A percentile compares a stretch with the other conserved stretches of the same genome.
Conservation (phyloP, 345 rosid species). For the Stellera chamaejasme region DNA sequence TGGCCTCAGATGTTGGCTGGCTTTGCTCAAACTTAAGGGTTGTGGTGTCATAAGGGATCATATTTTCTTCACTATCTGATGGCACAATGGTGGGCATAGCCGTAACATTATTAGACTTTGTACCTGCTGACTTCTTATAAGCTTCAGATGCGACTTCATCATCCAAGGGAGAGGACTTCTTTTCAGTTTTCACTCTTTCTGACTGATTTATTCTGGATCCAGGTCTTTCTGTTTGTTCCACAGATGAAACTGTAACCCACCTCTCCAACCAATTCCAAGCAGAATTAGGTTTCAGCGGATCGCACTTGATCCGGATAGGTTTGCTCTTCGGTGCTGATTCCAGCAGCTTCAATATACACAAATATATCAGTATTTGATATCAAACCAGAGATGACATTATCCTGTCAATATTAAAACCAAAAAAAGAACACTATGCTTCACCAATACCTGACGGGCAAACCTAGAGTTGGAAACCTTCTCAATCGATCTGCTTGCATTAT, state of each 20-base stretch:
- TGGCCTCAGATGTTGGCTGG: slow-evolving; percentile 16
- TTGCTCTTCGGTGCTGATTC: slow-evolving; percentile 61
- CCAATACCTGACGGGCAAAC: slow-evolving; percentile 76
- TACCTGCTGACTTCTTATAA: slow-evolving; percentile 22
- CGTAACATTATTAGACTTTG: slow-evolving; percentile 7
- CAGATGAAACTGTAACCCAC: slow-evolving; percentile 67
- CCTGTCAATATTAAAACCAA: slow-evolving; percentile 5
- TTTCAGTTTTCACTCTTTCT: slow-evolving; percentile 26
- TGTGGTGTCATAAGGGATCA: slow-evolving; percentile 24
- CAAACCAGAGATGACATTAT: slow-evolving; percentile 7
- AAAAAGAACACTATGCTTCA: slow-evolving; percentile 4
- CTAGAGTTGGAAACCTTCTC: slow-evolving; percentile 66
- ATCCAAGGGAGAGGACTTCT: slow-evolving; percentile 18
- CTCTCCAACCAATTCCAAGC: slow-evolving; percentile 98
- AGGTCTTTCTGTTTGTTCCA: slow-evolving; percentile 30
- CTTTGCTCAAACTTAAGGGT: slow-evolving; percentile 22
- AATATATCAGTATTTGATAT: slow-evolving; percentile 5
- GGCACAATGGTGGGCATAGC: slow-evolving; percentile 20
- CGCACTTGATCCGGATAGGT: slow-evolving; percentile 71
- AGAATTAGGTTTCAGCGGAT: slow-evolving; percentile 64
- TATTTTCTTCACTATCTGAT: slow-evolving; percentile 32
- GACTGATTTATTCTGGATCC: slow-evolving; percentile 24
- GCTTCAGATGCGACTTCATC: slow-evolving; percentile 22
- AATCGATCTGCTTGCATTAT: slow-evolving; percentile 34
- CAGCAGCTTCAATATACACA: slow-evolving; percentile 51